Evolutionary conservation across 345 rosid genomes (phyloP), one percentile per base, ranked within the genome.

Genomic region (Kandelia obovata): DNA sequence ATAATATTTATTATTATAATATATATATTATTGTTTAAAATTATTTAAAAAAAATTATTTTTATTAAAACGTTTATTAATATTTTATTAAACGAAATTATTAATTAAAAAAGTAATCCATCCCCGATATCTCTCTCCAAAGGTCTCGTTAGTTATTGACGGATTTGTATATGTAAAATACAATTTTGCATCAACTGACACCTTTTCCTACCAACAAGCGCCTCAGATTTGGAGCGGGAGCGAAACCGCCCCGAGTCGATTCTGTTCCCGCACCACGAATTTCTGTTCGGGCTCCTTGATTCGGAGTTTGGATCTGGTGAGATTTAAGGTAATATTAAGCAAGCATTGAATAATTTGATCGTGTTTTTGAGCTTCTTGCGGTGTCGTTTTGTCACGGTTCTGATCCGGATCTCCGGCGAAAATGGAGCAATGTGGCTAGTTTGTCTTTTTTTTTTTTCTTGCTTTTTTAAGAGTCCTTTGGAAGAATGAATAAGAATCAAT

Each of bases 211-310:
- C 43, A 64, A 71, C 51, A 61, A 62, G 68, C 55, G 51, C 49
- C 65, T 2, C 47, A 47, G 23, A 17, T 23, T 56, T 56, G 30
- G 59, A 30, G 4, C n/a, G 26, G 34, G 13, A 55, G 21, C 34
- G 6, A 59, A 72, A 53, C 57, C 37, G 69, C 60, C 4, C 46
- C 74, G 75, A 25, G 67, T 70, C 61, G 58, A 75, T 74, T 73
- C 82, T 6, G 61, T 65, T 64, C 61, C 65, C 69, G 65, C 67
- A 69, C 66, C 53, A 9, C 71, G 73, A 68, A 51, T 34, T 58
- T 43, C 67, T 55, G 55, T 37, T 49, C 23, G 56, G 61, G 62
- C 63, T 39, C 62, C 39, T 62, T 59, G 7, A 52, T 57, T 64
- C 23, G 49, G 53, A 59, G 39, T 20, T 70, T 64, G 35, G 73